Evolutionary conservation across 1,139 yeast genomes (phyloP).

Genomic region (Debaryomycetaceae sp.): DNA sequence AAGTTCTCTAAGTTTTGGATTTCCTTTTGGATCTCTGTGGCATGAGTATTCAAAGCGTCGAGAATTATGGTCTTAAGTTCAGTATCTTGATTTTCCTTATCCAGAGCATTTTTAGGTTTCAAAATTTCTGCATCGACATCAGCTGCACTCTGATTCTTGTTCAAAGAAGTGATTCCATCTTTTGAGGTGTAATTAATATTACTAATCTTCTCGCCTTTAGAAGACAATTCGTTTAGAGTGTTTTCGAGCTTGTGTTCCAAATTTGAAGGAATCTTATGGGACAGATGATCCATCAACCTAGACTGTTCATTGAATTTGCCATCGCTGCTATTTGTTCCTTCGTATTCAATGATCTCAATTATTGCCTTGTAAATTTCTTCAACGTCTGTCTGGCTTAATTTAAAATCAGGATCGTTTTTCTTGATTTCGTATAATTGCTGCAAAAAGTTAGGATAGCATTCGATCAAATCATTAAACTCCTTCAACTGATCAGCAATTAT

Average conservation of each 20-base stretch:
- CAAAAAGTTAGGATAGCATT: constrained; percentile 21
- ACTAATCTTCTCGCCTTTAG: neutral
- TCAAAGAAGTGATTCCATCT: neutral
- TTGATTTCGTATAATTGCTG: constrained; percentile 17
- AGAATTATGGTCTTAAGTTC: neutral
- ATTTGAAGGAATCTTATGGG: neutral
- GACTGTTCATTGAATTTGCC: neutral
- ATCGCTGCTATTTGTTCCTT: constrained; percentile 2
- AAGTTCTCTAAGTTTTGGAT: constrained; percentile 12
- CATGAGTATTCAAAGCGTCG: neutral
- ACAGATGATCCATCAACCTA: neutral
- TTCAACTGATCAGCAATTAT: constrained; percentile 14
- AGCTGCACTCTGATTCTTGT: neutral
- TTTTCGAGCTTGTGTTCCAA: neutral
- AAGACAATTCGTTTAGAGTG: too few relatives aligned
- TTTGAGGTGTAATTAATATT: neutral
- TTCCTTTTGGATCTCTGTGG: constrained; percentile 6
- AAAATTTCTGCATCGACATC: neutral
- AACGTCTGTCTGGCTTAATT: constrained; percentile 10
- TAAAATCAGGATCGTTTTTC: constrained; percentile 7
- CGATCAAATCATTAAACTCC: constrained; percentile 16
- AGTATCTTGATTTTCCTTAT: neutral
- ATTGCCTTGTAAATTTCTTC: constrained; percentile 19
- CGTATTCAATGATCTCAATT: constrained; percentile 17
- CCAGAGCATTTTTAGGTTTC: neutral